Evolutionary conservation across 331 rosid genomes (phyloP).

Genomic region (Spiraea crenata): DNA sequence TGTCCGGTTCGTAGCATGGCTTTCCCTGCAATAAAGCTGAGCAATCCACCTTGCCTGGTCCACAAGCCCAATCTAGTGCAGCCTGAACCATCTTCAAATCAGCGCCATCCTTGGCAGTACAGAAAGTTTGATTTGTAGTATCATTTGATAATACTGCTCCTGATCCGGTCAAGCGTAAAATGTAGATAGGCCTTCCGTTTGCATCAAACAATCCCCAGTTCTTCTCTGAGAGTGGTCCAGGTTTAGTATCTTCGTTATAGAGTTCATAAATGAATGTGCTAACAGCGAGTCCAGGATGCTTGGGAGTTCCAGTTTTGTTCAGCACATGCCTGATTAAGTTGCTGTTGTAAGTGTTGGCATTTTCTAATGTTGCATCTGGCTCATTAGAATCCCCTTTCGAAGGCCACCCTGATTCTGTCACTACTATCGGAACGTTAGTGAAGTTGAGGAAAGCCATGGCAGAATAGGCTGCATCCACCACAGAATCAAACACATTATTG

Average conservation of each 20-base stretch:
- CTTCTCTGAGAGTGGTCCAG: constrained; percentile 75
- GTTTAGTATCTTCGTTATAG: constrained; percentile 76
- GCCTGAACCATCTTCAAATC: constrained; percentile 91
- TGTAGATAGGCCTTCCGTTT: constrained; percentile 71
- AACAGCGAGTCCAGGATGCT: constrained; percentile 74
- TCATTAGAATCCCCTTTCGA: constrained; percentile 69
- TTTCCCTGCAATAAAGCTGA: constrained; percentile 68
- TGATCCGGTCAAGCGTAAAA: constrained; percentile 70
- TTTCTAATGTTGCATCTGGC: constrained; percentile 86
- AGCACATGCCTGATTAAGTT: constrained; percentile 77
- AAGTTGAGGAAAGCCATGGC: constrained; percentile 83
- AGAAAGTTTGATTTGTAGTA: constrained; percentile 71
- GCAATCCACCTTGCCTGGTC: constrained; percentile 93
- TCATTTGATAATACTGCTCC: constrained; percentile 77
- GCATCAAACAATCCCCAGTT: constrained; percentile 91
- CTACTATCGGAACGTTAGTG: constrained; percentile 72
- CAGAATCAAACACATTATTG: constrained; percentile 87
- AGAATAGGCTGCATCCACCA: constrained; percentile 83
- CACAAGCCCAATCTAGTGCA: constrained; percentile 98
- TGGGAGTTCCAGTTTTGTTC: constrained; percentile 91
- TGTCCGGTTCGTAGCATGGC: constrained; percentile 87
- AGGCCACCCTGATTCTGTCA: constrained; percentile 97
- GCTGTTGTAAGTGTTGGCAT: constrained; percentile 92
- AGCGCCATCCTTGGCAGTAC: constrained; percentile 69
- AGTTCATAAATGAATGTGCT: constrained; percentile 88